A percentile compares a stretch with the other conserved stretches of the same genome.
Evolutionary conservation across 139 green algal genomes (phyloP).

Genomic region (Coelastrella sp.): DNA sequence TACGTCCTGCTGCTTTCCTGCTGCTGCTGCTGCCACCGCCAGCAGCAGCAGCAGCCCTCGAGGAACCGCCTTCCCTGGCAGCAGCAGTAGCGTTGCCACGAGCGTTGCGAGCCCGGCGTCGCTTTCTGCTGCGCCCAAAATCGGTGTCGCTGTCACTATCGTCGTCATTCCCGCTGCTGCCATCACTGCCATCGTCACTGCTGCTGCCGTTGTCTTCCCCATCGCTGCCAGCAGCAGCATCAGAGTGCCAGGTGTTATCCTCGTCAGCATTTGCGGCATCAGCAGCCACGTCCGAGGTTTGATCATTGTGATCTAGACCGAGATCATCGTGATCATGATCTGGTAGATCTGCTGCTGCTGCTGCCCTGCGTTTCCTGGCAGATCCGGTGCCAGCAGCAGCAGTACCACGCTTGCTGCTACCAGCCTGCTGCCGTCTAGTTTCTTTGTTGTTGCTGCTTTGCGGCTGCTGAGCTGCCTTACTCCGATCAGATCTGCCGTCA

Average conservation of each 20-base stretch:
- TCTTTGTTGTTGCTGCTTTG: not conserved
- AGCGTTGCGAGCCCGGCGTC: not conserved
- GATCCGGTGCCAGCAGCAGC: not conserved
- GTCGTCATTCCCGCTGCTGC: constrained; percentile 17
- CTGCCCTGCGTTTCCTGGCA: not conserved
- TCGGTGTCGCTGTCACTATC: not conserved
- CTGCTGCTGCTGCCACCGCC: not conserved
- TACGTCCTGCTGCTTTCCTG: not conserved
- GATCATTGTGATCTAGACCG: not conserved
- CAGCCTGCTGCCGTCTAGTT: not conserved
- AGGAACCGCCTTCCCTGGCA: not conserved
- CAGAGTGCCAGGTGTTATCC: not conserved
- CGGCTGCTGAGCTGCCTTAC: not conserved
- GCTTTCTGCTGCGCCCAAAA: not conserved
- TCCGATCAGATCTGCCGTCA: not conserved
- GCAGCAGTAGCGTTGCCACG: not conserved
- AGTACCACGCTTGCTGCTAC: not conserved
- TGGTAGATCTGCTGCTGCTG: not conserved
- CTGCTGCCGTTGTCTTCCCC: not conserved
- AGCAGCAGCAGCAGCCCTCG: not conserved
- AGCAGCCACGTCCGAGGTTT: not conserved
- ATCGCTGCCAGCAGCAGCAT: not conserved
- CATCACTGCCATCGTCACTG: not conserved
- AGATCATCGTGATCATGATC: not conserved
- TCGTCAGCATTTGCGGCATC: not conserved